These are phyloP conservation scores for Auricularia cornea DNA, from an alignment of 768 basidiomycete genomes.

Conservation along the genomic window DNA sequence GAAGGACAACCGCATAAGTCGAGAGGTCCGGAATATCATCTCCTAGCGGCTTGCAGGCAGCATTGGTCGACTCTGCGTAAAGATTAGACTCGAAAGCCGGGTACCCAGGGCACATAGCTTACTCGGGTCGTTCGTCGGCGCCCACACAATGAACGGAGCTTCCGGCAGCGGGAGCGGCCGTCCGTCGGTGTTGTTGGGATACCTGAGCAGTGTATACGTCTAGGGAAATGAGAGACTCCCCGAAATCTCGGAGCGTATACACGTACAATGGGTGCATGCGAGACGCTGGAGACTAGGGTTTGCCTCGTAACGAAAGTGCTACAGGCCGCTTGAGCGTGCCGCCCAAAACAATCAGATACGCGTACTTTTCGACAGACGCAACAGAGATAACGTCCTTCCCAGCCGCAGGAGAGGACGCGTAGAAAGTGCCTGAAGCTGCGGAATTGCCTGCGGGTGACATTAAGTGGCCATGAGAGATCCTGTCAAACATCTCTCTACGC, in stretches of 20 bases:
- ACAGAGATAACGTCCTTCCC: conserved; percentile 22
- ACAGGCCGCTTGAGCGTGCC: conserved; percentile 13
- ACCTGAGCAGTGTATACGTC: neutral
- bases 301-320: neutral
- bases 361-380: conserved; percentile 9
- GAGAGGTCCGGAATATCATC: conserved; percentile 20
- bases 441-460: conserved; percentile 15
- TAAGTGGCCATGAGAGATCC: neutral
- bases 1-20: conserved; percentile 24
- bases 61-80: conserved; percentile 13
- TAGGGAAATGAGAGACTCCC: neutral
- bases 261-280: neutral
- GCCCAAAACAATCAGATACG: conserved; percentile 9
- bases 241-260: neutral
- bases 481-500: too few relatives aligned
- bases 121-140: neutral
- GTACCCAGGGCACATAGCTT: neutral
- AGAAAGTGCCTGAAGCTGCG: conserved; percentile 20
- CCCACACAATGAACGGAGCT: too few relatives aligned
- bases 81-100: conserved; percentile 11
- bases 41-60: conserved; percentile 24
- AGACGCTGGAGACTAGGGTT: neutral
- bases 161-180: too few relatives aligned
- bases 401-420: conserved; percentile 21
- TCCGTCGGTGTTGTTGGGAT: too few relatives aligned